A percentile compares a stretch with the other conserved stretches of the same genome.
Conservation (phyloP, 2,329 filamentous ascomycete species). For the Alternaria alternata region DNA sequence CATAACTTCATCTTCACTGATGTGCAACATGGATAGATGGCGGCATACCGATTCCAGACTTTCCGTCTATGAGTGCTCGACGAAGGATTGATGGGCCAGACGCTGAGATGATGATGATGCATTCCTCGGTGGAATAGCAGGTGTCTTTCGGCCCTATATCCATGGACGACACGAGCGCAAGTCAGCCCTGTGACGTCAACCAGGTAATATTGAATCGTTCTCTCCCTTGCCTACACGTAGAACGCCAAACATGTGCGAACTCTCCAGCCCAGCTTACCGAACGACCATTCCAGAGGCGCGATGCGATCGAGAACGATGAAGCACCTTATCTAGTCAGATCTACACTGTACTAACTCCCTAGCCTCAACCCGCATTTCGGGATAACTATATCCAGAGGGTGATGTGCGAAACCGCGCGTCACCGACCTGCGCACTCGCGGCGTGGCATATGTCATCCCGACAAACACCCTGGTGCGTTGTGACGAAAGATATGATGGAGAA, state of each 20-base stretch:
- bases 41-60: conserved; percentile 10
- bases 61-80: not conserved
- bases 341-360: not conserved
- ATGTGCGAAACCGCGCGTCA: conserved; percentile 1
- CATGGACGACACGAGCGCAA: conserved; percentile 11
- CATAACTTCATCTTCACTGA: not conserved
- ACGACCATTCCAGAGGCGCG: not conserved
- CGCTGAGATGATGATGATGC: not conserved
- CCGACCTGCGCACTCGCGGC: not conserved
- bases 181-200: conserved; percentile 14
- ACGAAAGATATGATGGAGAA: not conserved
- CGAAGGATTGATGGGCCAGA: not conserved
- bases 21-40: conserved; percentile 6
- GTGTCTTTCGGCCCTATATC: conserved; percentile 15
- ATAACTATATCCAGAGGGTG: not conserved
- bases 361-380: not conserved
- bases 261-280: not conserved
- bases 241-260: not conserved
- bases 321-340: not conserved
- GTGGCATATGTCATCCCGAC: conserved; percentile 1
- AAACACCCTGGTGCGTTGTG: not conserved
- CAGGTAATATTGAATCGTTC: conserved; percentile 1
- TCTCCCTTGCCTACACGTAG: not conserved
- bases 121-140: not conserved
- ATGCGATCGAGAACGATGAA: not conserved